Evolutionary conservation across 176 grass and related monocot genomes (phyloP), one percentile per base, ranked within the genome.

Genomic region (Juncus effusus): DNA sequence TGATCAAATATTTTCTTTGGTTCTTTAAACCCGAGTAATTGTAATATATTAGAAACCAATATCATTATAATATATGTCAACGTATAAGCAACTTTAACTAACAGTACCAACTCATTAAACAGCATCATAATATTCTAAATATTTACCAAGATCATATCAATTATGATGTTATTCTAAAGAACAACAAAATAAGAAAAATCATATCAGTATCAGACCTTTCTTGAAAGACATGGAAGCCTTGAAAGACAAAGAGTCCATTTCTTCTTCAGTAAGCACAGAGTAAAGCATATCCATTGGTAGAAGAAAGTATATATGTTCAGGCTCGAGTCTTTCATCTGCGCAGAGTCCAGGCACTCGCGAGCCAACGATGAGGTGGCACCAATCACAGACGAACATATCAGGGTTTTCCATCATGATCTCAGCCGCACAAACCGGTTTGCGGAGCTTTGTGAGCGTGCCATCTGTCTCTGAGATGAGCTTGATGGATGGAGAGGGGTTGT

Each of bases 261-360:
- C 94, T 14, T 93, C 94, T 51, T 86, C 72, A 13, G 94, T 97
- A 78, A 97, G 94, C 56, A 97, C 88, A 56, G 94, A 97, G 80
- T 92, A 97, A 52, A 97, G 78, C 80, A 97, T 91, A 85, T 92
- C 94, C 74, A 92, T 77, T 13, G 88, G 94, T 7, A 97, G 88
- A 6, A 97, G 83, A 72, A 92, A 93, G 85, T 97, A 97, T 0
- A 82, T 59, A 19, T 54, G 85, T 50, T 56, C 75, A 41, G 82
- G 77, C 54, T 79, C 44, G 68, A 97, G 94, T 71, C 79, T 37
- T 76, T 86, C 83, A 56, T 92, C 88, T 2, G 80, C 82, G 0
- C 54, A 61, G 2, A 97, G 67, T 0, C 88, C 94, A 0, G 94
- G 85, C 2, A 97, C 63, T 13, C 94, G 85, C 75, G 81, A 80